Conservation (phyloP, 805 yeast species). For the Kuraishia hungarica region DNA sequence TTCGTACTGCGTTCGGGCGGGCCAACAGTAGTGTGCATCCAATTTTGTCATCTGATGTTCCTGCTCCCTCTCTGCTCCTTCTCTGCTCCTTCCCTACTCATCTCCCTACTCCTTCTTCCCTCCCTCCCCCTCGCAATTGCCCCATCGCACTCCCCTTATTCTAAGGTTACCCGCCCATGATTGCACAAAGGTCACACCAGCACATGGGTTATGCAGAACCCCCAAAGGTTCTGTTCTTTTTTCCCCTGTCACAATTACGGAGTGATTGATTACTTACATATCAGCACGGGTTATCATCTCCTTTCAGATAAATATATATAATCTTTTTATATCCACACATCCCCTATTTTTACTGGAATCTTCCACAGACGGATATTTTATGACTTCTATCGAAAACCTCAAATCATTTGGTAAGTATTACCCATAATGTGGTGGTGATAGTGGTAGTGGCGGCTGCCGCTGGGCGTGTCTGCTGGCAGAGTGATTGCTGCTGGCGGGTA, state of each 20-base stretch:
- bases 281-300: neutral
- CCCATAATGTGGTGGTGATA: too few species aligned
- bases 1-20: too few species aligned
- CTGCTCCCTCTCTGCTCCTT: too few species aligned
- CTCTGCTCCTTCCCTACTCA: too few species aligned
- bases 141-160: too few species aligned
- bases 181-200: neutral
- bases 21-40: too few species aligned
- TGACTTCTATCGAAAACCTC: conserved; percentile 90
- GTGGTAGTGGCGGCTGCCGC: too few species aligned
- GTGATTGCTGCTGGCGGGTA: too few species aligned
- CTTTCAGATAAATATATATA: neutral
- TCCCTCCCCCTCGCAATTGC: too few species aligned
- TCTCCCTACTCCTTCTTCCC: too few species aligned
- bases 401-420: conserved; percentile 56
- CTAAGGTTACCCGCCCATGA: neutral
- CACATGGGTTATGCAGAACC: neutral
- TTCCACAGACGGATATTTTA: conserved; percentile 21
- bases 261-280: neutral
- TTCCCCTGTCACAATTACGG: neutral
- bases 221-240: neutral
- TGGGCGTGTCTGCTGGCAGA: too few species aligned
- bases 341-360: neutral
- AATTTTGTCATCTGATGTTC: too few species aligned
- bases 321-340: neutral